Conservation (phyloP, 2,329 filamentous ascomycete genomes). For the Boeremia lycopersici region DNA sequence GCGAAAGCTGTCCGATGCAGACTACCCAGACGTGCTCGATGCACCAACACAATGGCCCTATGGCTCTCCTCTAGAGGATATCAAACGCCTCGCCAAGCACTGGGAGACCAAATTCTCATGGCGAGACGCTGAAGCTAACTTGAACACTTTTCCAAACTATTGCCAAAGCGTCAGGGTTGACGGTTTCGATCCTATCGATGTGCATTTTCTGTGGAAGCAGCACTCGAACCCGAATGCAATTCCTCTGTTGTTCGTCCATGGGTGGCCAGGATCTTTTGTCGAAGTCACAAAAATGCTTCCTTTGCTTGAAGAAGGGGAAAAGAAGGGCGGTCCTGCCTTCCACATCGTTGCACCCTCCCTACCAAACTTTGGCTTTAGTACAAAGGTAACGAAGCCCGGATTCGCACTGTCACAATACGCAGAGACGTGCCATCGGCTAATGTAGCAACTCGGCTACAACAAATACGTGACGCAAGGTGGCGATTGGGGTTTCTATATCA, state of each 20-base stretch:
- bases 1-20: slow-evolving; percentile 60
- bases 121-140: slow-evolving; percentile 61
- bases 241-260: slow-evolving; percentile 71
- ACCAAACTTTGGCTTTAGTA: slow-evolving; percentile 64
- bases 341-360: slow-evolving; percentile 60
- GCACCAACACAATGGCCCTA: slow-evolving; percentile 58
- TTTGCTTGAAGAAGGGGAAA: slow-evolving; percentile 43
- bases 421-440: slow-evolving; percentile 69
- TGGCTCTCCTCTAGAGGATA: slow-evolving; percentile 64
- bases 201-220: slow-evolving; percentile 69
- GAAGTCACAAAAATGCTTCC: slow-evolving; percentile 68
- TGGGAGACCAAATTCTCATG: slow-evolving; percentile 67
- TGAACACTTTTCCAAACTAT: slow-evolving; percentile 68
- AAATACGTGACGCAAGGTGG: slow-evolving; percentile 66
- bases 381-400: slow-evolving; percentile 57
- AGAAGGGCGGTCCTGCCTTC: slow-evolving; percentile 54
- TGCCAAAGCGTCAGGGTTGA: slow-evolving; percentile 59
- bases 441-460: slow-evolving; percentile 69
- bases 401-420: slow-evolving; percentile 67
- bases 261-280: slow-evolving; percentile 73
- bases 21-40: slow-evolving; percentile 63
- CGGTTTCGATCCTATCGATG: slow-evolving; percentile 63
- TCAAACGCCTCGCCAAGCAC: slow-evolving; percentile 63
- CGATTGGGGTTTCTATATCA: slow-evolving; percentile 73
- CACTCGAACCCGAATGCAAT: slow-evolving; percentile 61